Evolutionary conservation across 345 rosid species (phyloP).

Genomic region (Raphanus raphanistrum): DNA sequence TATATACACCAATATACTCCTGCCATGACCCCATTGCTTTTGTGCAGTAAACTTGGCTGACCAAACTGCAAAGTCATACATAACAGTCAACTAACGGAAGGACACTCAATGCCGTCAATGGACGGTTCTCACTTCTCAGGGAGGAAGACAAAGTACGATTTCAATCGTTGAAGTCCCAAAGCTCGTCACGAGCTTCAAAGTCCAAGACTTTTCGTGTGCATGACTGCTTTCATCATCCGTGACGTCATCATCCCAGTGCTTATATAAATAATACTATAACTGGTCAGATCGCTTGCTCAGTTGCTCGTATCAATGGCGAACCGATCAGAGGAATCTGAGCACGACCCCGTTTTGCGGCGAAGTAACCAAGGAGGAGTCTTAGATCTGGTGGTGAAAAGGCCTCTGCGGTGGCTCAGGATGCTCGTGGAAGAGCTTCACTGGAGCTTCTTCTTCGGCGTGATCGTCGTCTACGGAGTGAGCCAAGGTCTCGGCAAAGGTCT

Average conservation of each 20-base stretch:
- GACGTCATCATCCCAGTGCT: background rate
- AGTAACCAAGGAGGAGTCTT: conserved; percentile 23
- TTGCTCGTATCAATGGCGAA: conserved; percentile 17
- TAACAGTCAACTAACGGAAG: background rate
- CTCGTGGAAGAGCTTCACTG: conserved; percentile 55
- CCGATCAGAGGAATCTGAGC: conserved; percentile 26
- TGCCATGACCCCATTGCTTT: background rate
- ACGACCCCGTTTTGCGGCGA: background rate
- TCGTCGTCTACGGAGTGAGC: conserved; percentile 62
- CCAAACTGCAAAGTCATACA: background rate
- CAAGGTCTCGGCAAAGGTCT: conserved; percentile 65
- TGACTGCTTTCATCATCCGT: background rate
- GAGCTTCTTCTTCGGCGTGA: conserved; percentile 67
- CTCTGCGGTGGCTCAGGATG: conserved; percentile 54
- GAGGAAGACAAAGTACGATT: background rate
- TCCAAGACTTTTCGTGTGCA: background rate
- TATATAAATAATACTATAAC: background rate
- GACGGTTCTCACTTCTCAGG: background rate
- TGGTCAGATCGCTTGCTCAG: background rate
- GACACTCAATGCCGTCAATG: background rate
- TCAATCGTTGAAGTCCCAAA: background rate
- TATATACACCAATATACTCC: too few relatives aligned
- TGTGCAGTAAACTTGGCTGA: background rate
- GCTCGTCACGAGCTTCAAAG: background rate
- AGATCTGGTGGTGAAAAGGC: conserved; percentile 39